Base-by-base conservation (phyloP, 139 green algal genomes). In the Micromonas commoda region DNA sequence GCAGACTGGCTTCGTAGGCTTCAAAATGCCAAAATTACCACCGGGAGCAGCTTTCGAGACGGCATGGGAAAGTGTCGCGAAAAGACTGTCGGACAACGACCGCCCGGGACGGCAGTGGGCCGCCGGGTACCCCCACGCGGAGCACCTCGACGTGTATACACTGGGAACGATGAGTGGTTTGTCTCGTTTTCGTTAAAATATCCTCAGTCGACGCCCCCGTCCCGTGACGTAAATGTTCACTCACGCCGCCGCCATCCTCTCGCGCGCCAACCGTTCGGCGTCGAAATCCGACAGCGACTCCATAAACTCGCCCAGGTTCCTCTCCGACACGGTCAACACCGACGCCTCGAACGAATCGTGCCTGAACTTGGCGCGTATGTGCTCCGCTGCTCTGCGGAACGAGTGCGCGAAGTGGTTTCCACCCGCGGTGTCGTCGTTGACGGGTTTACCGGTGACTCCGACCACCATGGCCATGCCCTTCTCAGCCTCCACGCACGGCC, bases 341-440 rank as follows among this genome's bases (percentile, higher is more conserved):
- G 20, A 37, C 3, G 37, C 68, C 29, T 75, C 68, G 37, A 75
- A 75, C 26, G 37, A 63, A 28, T 32, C 68, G 68, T 75, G 68
- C 38, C 61, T 75, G 37, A 61, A 63, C 13, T 26, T 35, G 5
- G 68, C 68, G 37, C 33, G 26, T 21, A 75, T 24, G 26, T 39
- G 35, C 68, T 75, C 68, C 19, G 68, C 68, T 21, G 68, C 68
- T 21, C 31, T 32, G 5, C n/a, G n/a, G 68, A 63, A 75, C 3
- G 68, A 75, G 37, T 75, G 37, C 37, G 38, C 53, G 37, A 75
- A 75, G 29, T 61, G 53, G 35, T 75, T 75, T 33, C 68, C 68
- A 38, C 68, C 68, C 20, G 20, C 23, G n/a, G 21, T 24, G 21
- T 60, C 24, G 29, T 75, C 68, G 2, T 35, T 75, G 20, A 37